Conservation (phyloP, 1,139 yeast species). For the Diutina neorugosa region DNA sequence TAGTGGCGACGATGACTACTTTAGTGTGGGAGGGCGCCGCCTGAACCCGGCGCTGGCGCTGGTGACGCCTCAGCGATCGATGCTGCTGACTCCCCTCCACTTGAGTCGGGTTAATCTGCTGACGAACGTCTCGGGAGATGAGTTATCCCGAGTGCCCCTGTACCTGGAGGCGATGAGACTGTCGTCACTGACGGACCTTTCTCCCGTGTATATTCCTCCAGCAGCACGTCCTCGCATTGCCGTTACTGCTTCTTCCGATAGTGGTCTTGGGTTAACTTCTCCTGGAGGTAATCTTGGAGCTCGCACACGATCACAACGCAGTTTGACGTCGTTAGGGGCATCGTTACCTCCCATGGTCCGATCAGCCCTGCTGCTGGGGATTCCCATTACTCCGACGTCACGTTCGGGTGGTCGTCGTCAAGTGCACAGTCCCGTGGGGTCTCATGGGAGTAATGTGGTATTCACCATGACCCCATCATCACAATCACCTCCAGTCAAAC, state of each 20-base stretch:
- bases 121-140: slow-evolving; percentile 6
- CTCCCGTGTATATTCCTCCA: slow-evolving; percentile 55
- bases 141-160: slow-evolving; percentile 64
- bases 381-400: background rate
- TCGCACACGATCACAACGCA: background rate
- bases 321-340: background rate
- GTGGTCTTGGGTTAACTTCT: background rate
- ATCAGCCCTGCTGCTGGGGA: background rate
- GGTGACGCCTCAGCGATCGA: background rate
- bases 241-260: background rate
- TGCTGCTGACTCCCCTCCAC: background rate
- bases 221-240: background rate
- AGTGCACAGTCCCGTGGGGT: background rate
- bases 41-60: background rate
- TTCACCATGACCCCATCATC: background rate
- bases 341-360: background rate
- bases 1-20: slow-evolving; percentile 13
- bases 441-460: background rate
- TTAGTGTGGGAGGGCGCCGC: slow-evolving; percentile 6
- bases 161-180: slow-evolving; percentile 63
- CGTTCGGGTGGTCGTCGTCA: background rate
- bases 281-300: background rate
- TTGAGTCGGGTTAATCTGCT: background rate
- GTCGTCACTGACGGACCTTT: slow-evolving; percentile 29
- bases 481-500: background rate